These are phyloP conservation scores for Fusarium sp. DNA, from an alignment of 2,329 filamentous ascomycete genomes.

Conservation along the genomic window DNA sequence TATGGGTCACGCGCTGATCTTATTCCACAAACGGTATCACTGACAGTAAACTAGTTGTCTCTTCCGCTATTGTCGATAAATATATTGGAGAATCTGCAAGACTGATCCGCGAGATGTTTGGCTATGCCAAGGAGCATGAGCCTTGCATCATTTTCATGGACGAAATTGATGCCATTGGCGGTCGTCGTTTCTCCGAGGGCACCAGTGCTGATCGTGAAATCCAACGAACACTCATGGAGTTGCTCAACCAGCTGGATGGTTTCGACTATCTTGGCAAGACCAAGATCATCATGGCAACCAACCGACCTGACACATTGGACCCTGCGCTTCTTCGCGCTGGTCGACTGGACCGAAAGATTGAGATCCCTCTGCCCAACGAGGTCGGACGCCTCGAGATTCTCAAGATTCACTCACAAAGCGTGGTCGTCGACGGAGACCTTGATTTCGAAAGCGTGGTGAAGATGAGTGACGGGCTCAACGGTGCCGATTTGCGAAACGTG, in stretches of 20 bases:
- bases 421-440: conserved; percentile 91
- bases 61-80: conserved; percentile 98
- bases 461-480: conserved; percentile 99
- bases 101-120: conserved; percentile 99
- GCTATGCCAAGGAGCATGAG: conserved; percentile 98
- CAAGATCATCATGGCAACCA: conserved; percentile 99
- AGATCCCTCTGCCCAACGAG: conserved; percentile 96
- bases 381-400: conserved; percentile 95
- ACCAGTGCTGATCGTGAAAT: conserved; percentile 98
- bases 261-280: conserved; percentile 99
- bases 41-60: conserved; percentile 74
- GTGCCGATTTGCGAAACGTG: conserved; percentile 95
- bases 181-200: conserved; percentile 94
- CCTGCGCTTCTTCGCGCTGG: conserved; percentile 91
- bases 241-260: conserved; percentile 97
- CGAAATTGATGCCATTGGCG: conserved; percentile 98
- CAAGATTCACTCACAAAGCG: conserved; percentile 92
- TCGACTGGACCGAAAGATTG: conserved; percentile 95
- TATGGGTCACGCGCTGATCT: conserved; percentile 50
- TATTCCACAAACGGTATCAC: not conserved
- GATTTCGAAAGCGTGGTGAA: conserved; percentile 99
- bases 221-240: conserved; percentile 97
- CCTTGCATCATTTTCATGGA: conserved; percentile 99
- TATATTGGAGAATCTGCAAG: conserved; percentile 99
- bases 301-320: conserved; percentile 95